These are phyloP conservation scores for Podila clonocystis DNA, from an alignment of 192 early-diverging fungal genomes.

Conservation along the genomic window DNA sequence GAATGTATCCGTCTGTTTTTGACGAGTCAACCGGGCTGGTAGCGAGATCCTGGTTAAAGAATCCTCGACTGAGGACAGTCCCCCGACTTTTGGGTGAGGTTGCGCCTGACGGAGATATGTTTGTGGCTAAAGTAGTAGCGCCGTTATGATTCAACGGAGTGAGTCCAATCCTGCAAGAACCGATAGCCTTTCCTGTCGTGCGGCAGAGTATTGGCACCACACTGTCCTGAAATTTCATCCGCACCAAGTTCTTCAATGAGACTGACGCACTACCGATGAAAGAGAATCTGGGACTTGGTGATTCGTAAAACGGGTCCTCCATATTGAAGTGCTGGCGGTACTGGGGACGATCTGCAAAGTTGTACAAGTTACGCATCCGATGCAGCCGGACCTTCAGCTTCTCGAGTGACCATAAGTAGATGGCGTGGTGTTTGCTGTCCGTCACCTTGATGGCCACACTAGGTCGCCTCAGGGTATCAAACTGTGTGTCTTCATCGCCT, in stretches of 20 bases:
- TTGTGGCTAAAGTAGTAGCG: not conserved
- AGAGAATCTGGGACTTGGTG: constrained; percentile 59
- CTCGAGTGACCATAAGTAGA: constrained; percentile 74
- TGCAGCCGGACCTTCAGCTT: constrained; percentile 69
- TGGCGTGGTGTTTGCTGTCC: constrained; percentile 60
- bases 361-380: constrained; percentile 79
- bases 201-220: constrained; percentile 56
- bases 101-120: not conserved
- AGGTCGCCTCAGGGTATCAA: constrained; percentile 58
- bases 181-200: constrained; percentile 54
- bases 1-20: constrained; percentile 1
- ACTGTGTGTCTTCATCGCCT: constrained; percentile 58
- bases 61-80: no score
- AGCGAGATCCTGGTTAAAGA: not conserved
- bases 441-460: constrained; percentile 64
- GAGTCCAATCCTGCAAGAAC: constrained; percentile 49
- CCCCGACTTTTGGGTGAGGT: not conserved
- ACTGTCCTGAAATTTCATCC: constrained; percentile 54
- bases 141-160: constrained; percentile 44
- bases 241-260: constrained; percentile 50
- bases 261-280: constrained; percentile 63
- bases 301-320: constrained; percentile 71
- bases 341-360: constrained; percentile 65
- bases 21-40: constrained; percentile 1
- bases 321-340: constrained; percentile 68